phyloP scores from a whole-genome alignment of 306 rosid species.

The Glycine tomentella region DNA sequence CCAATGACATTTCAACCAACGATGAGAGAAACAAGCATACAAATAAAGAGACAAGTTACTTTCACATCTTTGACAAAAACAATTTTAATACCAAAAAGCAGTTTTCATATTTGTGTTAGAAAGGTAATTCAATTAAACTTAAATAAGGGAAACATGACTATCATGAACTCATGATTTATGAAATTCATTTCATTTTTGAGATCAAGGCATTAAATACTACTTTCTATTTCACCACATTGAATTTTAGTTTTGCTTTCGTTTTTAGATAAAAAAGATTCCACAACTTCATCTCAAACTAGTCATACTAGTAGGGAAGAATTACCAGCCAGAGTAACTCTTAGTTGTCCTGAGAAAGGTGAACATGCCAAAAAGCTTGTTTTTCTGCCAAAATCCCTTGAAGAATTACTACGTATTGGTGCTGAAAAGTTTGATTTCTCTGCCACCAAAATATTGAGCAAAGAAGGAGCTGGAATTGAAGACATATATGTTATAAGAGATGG shows the following conservation, averaged over 20 bases:
- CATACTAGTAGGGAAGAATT: not conserved
- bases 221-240: not conserved
- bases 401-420: conserved; percentile 61
- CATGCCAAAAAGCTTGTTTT: conserved; percentile 56
- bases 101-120: not conserved
- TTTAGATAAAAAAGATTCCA: conserved; percentile 45
- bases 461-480: conserved; percentile 73
- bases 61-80: not conserved
- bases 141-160: not conserved
- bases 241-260: not conserved
- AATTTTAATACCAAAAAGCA: not conserved
- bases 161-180: not conserved
- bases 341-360: conserved; percentile 59
- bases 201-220: not conserved
- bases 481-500: conserved; percentile 68
- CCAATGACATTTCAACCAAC: not conserved
- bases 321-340: conserved; percentile 53
- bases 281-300: not conserved
- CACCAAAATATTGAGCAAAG: conserved; percentile 56
- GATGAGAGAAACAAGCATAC: not conserved
- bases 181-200: not conserved
- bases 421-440: conserved; percentile 56
- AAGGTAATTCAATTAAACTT: not conserved
- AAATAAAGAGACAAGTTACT: not conserved
- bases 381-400: conserved; percentile 58